These are phyloP conservation scores for Camellia sinensis DNA, from an alignment of 148 eudicot species.

Conservation along the genomic window DNA sequence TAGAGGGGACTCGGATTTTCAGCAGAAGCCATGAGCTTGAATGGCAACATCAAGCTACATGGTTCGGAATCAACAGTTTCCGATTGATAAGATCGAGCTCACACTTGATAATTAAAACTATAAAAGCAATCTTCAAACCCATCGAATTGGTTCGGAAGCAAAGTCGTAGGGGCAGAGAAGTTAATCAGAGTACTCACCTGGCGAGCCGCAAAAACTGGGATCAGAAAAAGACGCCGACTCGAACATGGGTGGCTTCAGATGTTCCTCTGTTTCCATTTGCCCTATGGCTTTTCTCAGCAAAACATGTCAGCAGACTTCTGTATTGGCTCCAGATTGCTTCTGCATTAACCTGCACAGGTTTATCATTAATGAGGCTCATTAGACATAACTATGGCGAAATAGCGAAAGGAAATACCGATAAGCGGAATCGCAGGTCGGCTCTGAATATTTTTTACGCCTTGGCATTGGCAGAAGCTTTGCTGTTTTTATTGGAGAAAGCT, in stretches of 20 bases:
- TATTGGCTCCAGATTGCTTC: constrained; percentile 66
- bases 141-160: neutral
- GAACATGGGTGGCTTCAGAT: constrained; percentile 50
- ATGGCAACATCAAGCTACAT: constrained; percentile 94
- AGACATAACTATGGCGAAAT: constrained; percentile 45
- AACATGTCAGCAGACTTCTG: constrained; percentile 62
- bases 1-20: constrained; percentile 81
- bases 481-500: constrained; percentile 71
- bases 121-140: constrained; percentile 36
- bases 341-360: constrained; percentile 58
- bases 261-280: constrained; percentile 67
- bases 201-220: constrained; percentile 17
- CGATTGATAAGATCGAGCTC: constrained; percentile 54
- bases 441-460: constrained; percentile 65
- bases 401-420: constrained; percentile 42
- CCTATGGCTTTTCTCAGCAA: constrained; percentile 54
- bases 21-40: constrained; percentile 91
- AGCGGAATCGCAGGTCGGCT: constrained; percentile 59
- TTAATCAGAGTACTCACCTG: constrained; percentile 10
- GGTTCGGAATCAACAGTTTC: constrained; percentile 74
- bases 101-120: constrained; percentile 20
- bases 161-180: constrained; percentile 22
- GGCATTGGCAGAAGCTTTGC: constrained; percentile 72
- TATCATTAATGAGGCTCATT: constrained; percentile 56
- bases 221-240: constrained; percentile 15